phyloP scores from a whole-genome alignment of 306 rosid species.

The Lathyrus sativus region DNA sequence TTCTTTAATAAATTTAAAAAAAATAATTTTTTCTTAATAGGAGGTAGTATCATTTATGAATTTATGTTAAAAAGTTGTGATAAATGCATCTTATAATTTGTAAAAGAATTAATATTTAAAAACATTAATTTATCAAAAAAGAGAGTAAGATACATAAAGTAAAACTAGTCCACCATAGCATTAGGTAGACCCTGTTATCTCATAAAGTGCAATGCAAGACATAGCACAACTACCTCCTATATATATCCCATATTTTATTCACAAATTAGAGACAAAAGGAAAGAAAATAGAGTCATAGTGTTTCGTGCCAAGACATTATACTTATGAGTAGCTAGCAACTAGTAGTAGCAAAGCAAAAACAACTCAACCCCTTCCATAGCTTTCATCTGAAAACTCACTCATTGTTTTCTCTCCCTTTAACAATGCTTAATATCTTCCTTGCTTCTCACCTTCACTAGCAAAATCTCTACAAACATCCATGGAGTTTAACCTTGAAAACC shows the following conservation, averaged over 20 bases:
- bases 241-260: constrained; percentile 41
- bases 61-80: too few species aligned
- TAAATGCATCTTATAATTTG: too few species aligned
- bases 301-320: constrained; percentile 26
- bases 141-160: too few species aligned
- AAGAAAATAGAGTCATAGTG: constrained; percentile 26
- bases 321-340: constrained; percentile 33
- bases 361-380: constrained; percentile 35
- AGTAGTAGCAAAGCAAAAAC: constrained; percentile 38
- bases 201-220: constrained; percentile 13
- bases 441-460: constrained; percentile 28
- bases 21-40: too few species aligned
- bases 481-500: constrained; percentile 96
- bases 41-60: too few species aligned
- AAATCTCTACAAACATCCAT: constrained; percentile 40
- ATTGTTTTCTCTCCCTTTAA: constrained; percentile 17
- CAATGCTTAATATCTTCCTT: constrained; percentile 42
- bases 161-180: not conserved
- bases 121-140: too few species aligned
- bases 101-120: too few species aligned
- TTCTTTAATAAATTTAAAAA: too few species aligned
- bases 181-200: constrained; percentile 1
- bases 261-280: constrained; percentile 44
- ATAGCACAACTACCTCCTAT: constrained; percentile 19
- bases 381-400: constrained; percentile 44